These are phyloP conservation scores for Pichia norvegensis DNA, from an alignment of 1,139 yeast genomes.

Conservation along the genomic window DNA sequence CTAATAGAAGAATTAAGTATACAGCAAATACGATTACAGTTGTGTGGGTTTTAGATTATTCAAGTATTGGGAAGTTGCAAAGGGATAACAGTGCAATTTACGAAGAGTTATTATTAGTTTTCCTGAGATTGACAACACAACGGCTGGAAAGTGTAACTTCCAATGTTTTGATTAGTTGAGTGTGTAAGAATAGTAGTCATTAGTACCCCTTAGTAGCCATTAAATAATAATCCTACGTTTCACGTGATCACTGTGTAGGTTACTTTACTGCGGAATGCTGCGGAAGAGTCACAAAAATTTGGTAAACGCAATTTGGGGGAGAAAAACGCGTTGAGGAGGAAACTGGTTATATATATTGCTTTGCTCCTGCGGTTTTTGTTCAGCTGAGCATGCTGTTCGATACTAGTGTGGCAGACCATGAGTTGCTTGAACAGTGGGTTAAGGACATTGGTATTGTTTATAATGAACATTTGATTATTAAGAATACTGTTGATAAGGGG, in stretches of 20 bases:
- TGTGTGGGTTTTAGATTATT: constrained; percentile 62
- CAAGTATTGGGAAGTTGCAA: constrained; percentile 25
- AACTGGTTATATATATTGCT: too few species aligned
- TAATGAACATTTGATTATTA: constrained; percentile 11
- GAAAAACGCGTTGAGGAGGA: too few species aligned
- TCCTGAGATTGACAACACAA: constrained; percentile 59
- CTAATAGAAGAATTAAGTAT: constrained; percentile 40
- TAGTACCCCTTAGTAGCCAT: too few species aligned
- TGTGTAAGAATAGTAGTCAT: too few species aligned
- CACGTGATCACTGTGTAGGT: too few species aligned
- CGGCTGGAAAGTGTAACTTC: constrained; percentile 69
- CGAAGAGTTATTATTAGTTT: constrained; percentile 59
- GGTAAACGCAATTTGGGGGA: too few species aligned
- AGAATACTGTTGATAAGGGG: constrained; percentile 20
- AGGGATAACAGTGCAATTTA: constrained; percentile 37
- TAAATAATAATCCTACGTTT: too few species aligned
- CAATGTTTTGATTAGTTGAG: constrained; percentile 56
- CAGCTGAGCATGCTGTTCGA: background rate
- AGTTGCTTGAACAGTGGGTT: constrained; percentile 4
- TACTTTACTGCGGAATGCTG: too few species aligned
- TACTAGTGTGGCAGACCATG: background rate
- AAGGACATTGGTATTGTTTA: constrained; percentile 3
- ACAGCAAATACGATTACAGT: constrained; percentile 46
- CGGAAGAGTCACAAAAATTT: too few species aligned
- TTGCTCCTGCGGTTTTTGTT: background rate